Evolutionary conservation across 2,329 filamentous ascomycete genomes (phyloP).

Genomic region (Dissoconium aciculare): DNA sequence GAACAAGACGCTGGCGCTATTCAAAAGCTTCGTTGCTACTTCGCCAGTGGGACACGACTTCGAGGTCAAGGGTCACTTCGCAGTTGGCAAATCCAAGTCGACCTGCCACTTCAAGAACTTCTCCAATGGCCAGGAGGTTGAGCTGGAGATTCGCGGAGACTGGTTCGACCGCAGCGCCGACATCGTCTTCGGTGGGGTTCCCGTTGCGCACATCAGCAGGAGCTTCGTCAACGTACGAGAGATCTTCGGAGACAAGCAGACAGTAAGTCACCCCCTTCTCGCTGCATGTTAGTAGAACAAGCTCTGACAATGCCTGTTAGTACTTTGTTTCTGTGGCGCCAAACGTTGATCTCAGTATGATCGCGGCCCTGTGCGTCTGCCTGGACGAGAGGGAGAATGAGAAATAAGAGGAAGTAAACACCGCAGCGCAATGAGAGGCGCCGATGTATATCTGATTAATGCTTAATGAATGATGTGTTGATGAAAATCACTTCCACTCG

Average conservation of each 20-base stretch:
- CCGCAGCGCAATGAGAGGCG: neutral
- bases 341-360: slow-evolving; percentile 49
- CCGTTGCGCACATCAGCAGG: slow-evolving; percentile 45
- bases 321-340: slow-evolving; percentile 51
- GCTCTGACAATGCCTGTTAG: slow-evolving; percentile 6
- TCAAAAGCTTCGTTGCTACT: slow-evolving; percentile 39
- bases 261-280: slow-evolving; percentile 19
- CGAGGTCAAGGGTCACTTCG: slow-evolving; percentile 35
- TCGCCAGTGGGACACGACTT: slow-evolving; percentile 13
- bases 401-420: slow-evolving; percentile 4
- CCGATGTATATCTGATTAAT: too few relatives aligned
- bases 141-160: slow-evolving; percentile 45
- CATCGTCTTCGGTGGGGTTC: slow-evolving; percentile 37
- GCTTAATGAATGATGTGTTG: too few relatives aligned
- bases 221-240: slow-evolving; percentile 44
- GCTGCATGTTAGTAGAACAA: too few relatives aligned
- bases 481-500: too few relatives aligned
- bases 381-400: slow-evolving; percentile 52
- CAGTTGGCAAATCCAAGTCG: slow-evolving; percentile 39
- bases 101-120: slow-evolving; percentile 42
- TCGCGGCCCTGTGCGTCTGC: slow-evolving; percentile 52
- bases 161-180: slow-evolving; percentile 44
- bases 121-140: slow-evolving; percentile 29
- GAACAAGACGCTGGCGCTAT: slow-evolving; percentile 38
- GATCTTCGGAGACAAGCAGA: slow-evolving; percentile 46